Conservation (phyloP, 805 yeast species). For the Jamesozyma piceae region DNA sequence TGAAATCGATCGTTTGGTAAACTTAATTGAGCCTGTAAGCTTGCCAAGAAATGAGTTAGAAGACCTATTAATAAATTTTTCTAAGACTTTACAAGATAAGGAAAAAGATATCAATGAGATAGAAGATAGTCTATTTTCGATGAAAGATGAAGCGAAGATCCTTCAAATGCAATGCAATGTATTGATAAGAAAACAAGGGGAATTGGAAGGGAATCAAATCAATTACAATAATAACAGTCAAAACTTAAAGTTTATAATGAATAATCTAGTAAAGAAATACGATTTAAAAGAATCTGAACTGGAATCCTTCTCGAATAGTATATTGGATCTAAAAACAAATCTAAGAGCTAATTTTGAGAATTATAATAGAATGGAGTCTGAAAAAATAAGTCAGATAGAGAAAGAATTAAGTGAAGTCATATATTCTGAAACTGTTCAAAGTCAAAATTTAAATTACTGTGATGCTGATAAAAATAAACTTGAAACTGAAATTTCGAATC, state of each 20-base stretch:
- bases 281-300: neutral
- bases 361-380: neutral
- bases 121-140: constrained; percentile 15
- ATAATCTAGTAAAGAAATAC: neutral
- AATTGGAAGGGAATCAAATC: constrained; percentile 38
- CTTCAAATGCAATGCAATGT: constrained; percentile 30
- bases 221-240: constrained; percentile 7
- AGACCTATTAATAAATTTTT: constrained; percentile 36
- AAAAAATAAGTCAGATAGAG: constrained; percentile 3
- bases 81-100: constrained; percentile 23
- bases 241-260: neutral
- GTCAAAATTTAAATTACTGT: constrained; percentile 35
- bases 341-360: neutral
- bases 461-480: constrained; percentile 36
- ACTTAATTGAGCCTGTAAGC: constrained; percentile 18
- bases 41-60: constrained; percentile 33
- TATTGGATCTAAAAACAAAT: neutral
- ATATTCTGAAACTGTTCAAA: constrained; percentile 22
- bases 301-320: neutral
- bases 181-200: constrained; percentile 45
- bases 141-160: constrained; percentile 19
- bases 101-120: constrained; percentile 21
- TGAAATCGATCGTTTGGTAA: constrained; percentile 41
- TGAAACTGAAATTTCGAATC: constrained; percentile 29
- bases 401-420: constrained; percentile 13